Evolutionary conservation across 371 early-diverging fungal genomes (phyloP).

Genomic region (Funneliformis caledonium): DNA sequence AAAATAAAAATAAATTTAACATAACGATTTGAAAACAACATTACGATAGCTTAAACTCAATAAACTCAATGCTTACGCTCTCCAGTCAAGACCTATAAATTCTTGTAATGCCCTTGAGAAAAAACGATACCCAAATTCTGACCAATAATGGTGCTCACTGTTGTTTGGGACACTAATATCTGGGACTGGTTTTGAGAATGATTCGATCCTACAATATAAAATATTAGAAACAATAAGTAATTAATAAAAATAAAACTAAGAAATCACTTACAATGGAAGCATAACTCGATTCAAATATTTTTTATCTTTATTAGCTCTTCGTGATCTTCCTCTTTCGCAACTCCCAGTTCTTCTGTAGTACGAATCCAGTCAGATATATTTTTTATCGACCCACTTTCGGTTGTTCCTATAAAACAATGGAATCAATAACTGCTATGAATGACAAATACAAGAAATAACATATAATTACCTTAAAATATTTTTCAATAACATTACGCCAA

Average conservation of each 20-base stretch:
- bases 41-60: too few species aligned
- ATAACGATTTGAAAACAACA: too few species aligned
- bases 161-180: slow-evolving; percentile 25
- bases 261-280: slow-evolving; percentile 28
- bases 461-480: slow-evolving; percentile 33
- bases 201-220: slow-evolving; percentile 28
- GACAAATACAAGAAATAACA: background rate
- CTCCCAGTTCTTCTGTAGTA: background rate
- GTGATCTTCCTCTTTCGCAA: background rate
- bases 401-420: slow-evolving; percentile 6
- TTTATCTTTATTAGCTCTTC: background rate
- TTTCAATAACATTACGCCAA: slow-evolving; percentile 1
- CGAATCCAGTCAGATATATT: slow-evolving; percentile 13
- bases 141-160: slow-evolving; percentile 28
- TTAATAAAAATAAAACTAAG: background rate
- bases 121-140: too few species aligned
- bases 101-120: slow-evolving; percentile 21
- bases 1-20: background rate
- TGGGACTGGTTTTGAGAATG: slow-evolving; percentile 23
- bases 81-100: background rate
- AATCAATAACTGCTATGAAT: slow-evolving; percentile 13
- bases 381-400: slow-evolving; percentile 2
- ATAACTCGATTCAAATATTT: slow-evolving; percentile 26
- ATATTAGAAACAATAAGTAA: too few species aligned
- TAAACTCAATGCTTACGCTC: background rate